Percentiles rank a stretch among this genome's conserved stretches.
Conservation (phyloP, 2,329 filamentous ascomycete species). For the Neonectria punicea region DNA sequence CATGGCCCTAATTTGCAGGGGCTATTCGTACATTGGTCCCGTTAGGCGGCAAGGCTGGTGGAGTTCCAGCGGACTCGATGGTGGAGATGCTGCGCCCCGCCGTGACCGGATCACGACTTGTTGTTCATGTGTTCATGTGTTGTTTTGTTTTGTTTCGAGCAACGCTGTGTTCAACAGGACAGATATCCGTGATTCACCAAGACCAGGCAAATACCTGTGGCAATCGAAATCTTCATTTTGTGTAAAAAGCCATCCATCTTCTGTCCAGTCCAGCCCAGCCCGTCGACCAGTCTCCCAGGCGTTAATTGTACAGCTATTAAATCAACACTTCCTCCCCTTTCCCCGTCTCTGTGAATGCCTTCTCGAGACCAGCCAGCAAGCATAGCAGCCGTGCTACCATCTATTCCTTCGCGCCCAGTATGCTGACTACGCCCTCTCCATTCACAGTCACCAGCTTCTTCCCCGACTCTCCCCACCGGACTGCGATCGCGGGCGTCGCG, state of each 20-base stretch:
- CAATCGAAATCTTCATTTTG: slow-evolving; percentile 19
- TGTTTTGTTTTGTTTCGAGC: background rate
- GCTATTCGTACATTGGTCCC: slow-evolving; percentile 4
- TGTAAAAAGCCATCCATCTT: slow-evolving; percentile 17
- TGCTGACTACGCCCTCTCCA: slow-evolving; percentile 77
- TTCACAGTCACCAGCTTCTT: slow-evolving; percentile 80
- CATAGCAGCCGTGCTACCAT: slow-evolving; percentile 17
- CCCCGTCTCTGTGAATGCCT: background rate
- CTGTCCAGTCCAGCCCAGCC: slow-evolving; percentile 13
- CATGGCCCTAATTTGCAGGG: slow-evolving; percentile 13
- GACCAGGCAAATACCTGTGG: background rate
- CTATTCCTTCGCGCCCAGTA: slow-evolving; percentile 69
- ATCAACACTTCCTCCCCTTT: slow-evolving; percentile 5
- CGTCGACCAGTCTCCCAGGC: slow-evolving; percentile 20
- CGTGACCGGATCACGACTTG: background rate
- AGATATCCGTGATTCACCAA: background rate
- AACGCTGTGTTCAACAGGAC: background rate
- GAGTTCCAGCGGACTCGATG: slow-evolving; percentile 7
- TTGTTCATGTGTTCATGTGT: background rate
- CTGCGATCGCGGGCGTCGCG: slow-evolving; percentile 76
- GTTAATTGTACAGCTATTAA: slow-evolving; percentile 27
- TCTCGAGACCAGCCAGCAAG: background rate
- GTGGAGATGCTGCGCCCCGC: background rate
- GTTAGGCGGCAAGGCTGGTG: slow-evolving; percentile 17
- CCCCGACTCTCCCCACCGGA: slow-evolving; percentile 82